Evolutionary conservation across 176 grass and related monocot species (phyloP).

Genomic region (Rhipidocladum racemiflorum): DNA sequence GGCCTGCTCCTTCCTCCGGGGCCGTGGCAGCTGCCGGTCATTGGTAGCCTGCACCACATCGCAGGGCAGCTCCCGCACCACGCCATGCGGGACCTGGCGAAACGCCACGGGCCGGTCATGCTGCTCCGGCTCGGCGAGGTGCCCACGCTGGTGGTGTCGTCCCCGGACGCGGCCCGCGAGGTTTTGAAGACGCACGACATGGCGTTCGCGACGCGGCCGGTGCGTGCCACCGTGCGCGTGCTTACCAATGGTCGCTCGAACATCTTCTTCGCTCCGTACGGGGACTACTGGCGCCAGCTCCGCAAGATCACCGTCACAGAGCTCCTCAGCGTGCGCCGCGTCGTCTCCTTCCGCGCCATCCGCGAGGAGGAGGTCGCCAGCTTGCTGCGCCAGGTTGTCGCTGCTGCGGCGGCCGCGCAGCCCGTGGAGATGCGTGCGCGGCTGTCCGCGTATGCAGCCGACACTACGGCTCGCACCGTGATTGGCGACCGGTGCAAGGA

Average conservation of each 20-base stretch:
- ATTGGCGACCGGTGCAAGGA: conserved; percentile 55
- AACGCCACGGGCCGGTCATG: conserved; percentile 44
- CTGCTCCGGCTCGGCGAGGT: conserved; percentile 62
- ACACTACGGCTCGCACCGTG: conserved; percentile 40
- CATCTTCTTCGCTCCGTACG: conserved; percentile 64
- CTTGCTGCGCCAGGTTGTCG: conserved; percentile 11
- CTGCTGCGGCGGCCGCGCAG: fast-evolving
- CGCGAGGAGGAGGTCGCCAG: conserved; percentile 52
- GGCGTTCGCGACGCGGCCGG: conserved; percentile 46
- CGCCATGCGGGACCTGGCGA: conserved; percentile 35
- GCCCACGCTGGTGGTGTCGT: conserved; percentile 48
- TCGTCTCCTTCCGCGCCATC: conserved; percentile 41
- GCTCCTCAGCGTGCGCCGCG: conserved; percentile 51
- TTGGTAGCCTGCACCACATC: conserved; percentile 52
- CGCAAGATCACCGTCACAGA: conserved; percentile 52
- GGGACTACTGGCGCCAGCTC: conserved; percentile 61
- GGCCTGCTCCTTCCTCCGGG: conserved; percentile 36
- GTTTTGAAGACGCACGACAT: conserved; percentile 57
- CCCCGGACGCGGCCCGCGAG: conserved; percentile 47
- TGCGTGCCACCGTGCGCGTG: conserved; percentile 36
- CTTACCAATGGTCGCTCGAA: conserved; percentile 34
- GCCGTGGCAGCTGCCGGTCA: conserved; percentile 17
- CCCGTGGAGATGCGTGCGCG: conserved; percentile 44
- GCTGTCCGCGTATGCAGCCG: conserved; percentile 34
- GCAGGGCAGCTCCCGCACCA: conserved; percentile 37